phyloP scores from a whole-genome alignment of 2,329 filamentous ascomycete species.

The Hortaea werneckii region DNA sequence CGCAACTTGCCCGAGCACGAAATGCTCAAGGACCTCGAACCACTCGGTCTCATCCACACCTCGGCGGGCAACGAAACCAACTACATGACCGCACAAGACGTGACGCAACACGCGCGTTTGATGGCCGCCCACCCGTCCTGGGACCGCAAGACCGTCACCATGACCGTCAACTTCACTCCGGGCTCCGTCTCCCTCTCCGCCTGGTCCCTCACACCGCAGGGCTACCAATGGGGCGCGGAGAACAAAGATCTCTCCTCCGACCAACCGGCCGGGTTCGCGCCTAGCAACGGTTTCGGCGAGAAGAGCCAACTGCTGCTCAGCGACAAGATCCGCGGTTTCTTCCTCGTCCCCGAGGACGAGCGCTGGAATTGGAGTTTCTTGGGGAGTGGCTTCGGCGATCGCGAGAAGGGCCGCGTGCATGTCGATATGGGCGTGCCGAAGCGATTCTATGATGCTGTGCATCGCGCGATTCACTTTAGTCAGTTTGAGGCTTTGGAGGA shows the following conservation, averaged over 20 bases:
- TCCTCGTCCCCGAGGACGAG: slow-evolving; percentile 82
- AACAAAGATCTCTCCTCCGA: slow-evolving; percentile 91
- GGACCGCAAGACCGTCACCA: slow-evolving; percentile 87
- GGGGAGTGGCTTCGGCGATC: slow-evolving; percentile 73
- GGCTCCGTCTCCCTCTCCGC: slow-evolving; percentile 90
- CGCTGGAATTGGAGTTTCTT: slow-evolving; percentile 99
- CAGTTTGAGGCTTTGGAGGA: slow-evolving; percentile 97
- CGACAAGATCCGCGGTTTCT: slow-evolving; percentile 89
- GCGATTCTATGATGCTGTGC: slow-evolving; percentile 83
- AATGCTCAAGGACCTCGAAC: slow-evolving; percentile 75
- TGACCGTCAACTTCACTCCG: slow-evolving; percentile 92
- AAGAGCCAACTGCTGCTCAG: slow-evolving; percentile 90
- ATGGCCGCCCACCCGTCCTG: slow-evolving; percentile 72
- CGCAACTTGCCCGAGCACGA: slow-evolving; percentile 87
- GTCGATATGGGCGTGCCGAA: slow-evolving; percentile 87
- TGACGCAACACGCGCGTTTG: slow-evolving; percentile 84
- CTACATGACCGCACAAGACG: slow-evolving; percentile 92
- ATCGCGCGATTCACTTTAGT: slow-evolving; percentile 89
- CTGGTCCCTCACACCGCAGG: slow-evolving; percentile 82
- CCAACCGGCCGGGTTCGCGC: slow-evolving; percentile 81
- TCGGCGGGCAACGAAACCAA: slow-evolving; percentile 87
- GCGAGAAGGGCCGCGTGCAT: slow-evolving; percentile 75
- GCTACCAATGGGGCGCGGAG: slow-evolving; percentile 94
- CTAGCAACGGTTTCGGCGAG: slow-evolving; percentile 69
- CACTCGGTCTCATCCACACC: slow-evolving; percentile 90